Percentiles rank a stretch among this genome's conserved stretches.
Conservation (phyloP, 2,329 filamentous ascomycete species). For the Amphichorda felina region DNA sequence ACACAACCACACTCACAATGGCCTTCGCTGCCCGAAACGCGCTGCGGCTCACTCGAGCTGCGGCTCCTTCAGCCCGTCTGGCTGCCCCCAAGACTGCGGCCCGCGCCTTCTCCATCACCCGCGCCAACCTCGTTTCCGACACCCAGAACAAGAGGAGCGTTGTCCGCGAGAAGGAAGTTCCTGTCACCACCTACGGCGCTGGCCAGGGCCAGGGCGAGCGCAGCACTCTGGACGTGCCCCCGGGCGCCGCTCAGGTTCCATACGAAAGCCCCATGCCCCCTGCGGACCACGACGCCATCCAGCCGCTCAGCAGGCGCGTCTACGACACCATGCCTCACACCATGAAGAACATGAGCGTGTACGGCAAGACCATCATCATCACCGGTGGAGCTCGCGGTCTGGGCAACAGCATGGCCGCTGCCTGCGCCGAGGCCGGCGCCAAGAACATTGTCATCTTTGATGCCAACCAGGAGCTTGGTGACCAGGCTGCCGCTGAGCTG, state of each 20-base stretch:
- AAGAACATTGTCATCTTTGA: constrained; percentile 67
- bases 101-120: constrained; percentile 21
- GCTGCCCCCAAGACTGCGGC: constrained; percentile 11
- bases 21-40: constrained; percentile 21
- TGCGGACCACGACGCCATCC: constrained; percentile 33
- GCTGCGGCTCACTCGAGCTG: constrained; percentile 17
- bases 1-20: constrained; percentile 16
- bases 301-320: constrained; percentile 39
- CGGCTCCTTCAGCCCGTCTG: constrained; percentile 11
- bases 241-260: constrained; percentile 26
- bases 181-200: constrained; percentile 38
- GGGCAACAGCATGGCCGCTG: constrained; percentile 69
- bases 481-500: constrained; percentile 56
- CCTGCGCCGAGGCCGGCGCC: constrained; percentile 64
- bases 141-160: constrained; percentile 36
- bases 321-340: constrained; percentile 49
- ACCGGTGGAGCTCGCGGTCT: constrained; percentile 68
- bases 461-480: constrained; percentile 63
- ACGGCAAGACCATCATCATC: constrained; percentile 59
- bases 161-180: constrained; percentile 44
- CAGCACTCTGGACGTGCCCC: constrained; percentile 41
- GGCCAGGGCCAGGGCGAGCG: constrained; percentile 36
- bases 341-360: constrained; percentile 56
- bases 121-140: constrained; percentile 19
- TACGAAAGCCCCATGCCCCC: constrained; percentile 24